Conservation (phyloP, 2,329 filamentous ascomycete species). For the Talaromyces sp. region DNA sequence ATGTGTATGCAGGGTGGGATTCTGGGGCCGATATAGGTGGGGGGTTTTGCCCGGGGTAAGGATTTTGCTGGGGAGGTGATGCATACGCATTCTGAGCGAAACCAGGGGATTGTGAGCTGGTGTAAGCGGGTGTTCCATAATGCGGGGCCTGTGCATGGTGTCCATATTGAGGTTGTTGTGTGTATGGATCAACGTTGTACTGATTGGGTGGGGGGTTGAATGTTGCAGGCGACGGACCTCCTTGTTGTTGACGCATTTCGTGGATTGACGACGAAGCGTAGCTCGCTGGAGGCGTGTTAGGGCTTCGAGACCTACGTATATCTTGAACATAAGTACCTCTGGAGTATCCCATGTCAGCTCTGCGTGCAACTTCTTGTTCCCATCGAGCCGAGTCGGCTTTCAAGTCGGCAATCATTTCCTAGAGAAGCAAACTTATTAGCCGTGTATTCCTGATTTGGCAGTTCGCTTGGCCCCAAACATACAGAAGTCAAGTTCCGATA, state of each 20-base stretch:
- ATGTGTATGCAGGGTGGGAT: conserved; percentile 33
- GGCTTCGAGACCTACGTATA: conserved; percentile 28
- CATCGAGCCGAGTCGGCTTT: conserved; percentile 50
- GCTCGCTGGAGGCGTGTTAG: conserved; percentile 32
- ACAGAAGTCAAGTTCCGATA: conserved; percentile 75
- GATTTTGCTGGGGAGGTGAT: conserved; percentile 16
- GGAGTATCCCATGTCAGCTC: conserved; percentile 33
- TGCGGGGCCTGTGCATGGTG: conserved; percentile 24
- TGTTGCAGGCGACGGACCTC: conserved; percentile 31
- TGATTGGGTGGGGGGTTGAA: conserved; percentile 30
- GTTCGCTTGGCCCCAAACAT: conserved; percentile 29
- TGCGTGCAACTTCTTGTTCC: conserved; percentile 39
- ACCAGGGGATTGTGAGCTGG: conserved; percentile 10
- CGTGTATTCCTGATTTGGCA: conserved; percentile 10
- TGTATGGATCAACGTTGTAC: conserved; percentile 29
- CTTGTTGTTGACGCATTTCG: conserved; percentile 30
- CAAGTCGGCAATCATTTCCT: conserved; percentile 53
- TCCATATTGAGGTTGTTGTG: conserved; percentile 26
- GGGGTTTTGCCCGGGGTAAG: conserved; percentile 23
- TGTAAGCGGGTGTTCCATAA: conserved; percentile 21
- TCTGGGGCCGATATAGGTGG: conserved; percentile 34
- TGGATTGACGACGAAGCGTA: conserved; percentile 33
- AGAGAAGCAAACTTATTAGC: conserved; percentile 16
- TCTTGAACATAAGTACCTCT: conserved; percentile 39
- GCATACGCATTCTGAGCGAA: conserved; percentile 29